Base-by-base conservation (phyloP, 345 rosid species). In the Reutealis trisperma region DNA sequence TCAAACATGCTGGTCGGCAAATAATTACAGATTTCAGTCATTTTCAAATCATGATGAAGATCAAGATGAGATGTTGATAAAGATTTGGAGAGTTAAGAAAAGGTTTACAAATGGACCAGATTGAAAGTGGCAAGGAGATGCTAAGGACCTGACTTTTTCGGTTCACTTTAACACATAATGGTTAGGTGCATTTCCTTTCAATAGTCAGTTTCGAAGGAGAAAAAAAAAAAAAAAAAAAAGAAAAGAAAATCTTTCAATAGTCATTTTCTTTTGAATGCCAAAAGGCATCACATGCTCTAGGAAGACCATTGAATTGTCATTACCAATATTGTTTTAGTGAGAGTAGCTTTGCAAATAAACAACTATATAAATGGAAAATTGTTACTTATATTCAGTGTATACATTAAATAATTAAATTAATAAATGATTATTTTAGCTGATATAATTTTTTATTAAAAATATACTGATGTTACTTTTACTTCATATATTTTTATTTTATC, bases 81-180 rank as follows among this genome's bases (percentile, higher is more conserved):
- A 74, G 59, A 37, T 65, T 41, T 41, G 30, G 10, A 54, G 19
- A 6, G 25, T 25, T 24, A 7, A 47, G 51, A 47, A 64, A 74
- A 60, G 67, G 62, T 47, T 70, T 70, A 74, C 61, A 49, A 49
- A n/a, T n/a, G 54, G 70, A 63, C 59, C 62, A 74, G 49, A 42
- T 27, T 58, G 18, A 72, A 19, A 19, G 45, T 8, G 19, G 4
- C 18, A 27, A 24, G 14, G 5, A 24, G 2, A 14, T 2, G 12
- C 12, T 21, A 16, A 3, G 68, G 27, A 24, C 19, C 1, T 24
- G 18, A 62, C 45, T 45, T 62, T 30, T 5, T n/a, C 3, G 37
- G 21, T 16, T 71, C 3, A 21, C 32, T 72, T 58, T 58, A 21
- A 14, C 30, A 34, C 9, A 57, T 3, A 55, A 21, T 72, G 21